Conservation (phyloP, 768 basidiomycete genomes). For the Hygrophoropsis aurantiaca region DNA sequence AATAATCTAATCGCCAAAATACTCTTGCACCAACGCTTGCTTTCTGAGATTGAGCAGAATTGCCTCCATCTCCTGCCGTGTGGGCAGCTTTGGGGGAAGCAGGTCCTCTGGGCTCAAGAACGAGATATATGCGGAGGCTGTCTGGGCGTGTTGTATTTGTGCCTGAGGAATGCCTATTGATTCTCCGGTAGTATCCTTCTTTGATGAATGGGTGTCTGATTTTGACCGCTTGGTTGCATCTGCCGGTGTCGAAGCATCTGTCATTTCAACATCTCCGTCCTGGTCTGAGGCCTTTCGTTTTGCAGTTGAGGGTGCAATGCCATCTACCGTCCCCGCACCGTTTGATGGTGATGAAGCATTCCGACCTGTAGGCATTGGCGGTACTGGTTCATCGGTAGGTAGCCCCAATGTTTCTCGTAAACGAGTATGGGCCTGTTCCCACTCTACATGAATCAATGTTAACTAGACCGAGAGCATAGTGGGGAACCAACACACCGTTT, state of each 20-base stretch:
- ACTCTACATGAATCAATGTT: slow-evolving; percentile 43
- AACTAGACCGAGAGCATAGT: not conserved
- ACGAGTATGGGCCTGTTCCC: slow-evolving; percentile 59
- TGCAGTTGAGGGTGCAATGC: slow-evolving; percentile 25
- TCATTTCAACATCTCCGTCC: slow-evolving; percentile 38
- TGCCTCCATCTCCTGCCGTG: slow-evolving; percentile 74
- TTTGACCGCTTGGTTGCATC: slow-evolving; percentile 33
- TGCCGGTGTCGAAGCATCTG: slow-evolving; percentile 27
- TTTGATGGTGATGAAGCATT: slow-evolving; percentile 15
- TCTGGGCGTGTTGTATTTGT: slow-evolving; percentile 41
- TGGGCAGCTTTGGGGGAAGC: slow-evolving; percentile 73
- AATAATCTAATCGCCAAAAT: slow-evolving; percentile 54
- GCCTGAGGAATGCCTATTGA: slow-evolving; percentile 7
- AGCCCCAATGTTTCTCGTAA: slow-evolving; percentile 55
- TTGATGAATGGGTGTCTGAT: slow-evolving; percentile 10
- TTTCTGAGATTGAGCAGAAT: slow-evolving; percentile 77
- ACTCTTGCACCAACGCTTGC: slow-evolving; percentile 80
- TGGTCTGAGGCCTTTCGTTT: slow-evolving; percentile 58
- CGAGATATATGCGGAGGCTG: slow-evolving; percentile 69
- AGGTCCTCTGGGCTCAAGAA: slow-evolving; percentile 76
- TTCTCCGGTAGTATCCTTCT: not conserved
- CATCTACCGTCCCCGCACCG: slow-evolving; percentile 4
- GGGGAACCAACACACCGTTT: slow-evolving; percentile 56
- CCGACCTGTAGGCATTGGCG: slow-evolving; percentile 46
- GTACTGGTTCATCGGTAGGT: slow-evolving; percentile 49